Evolutionary conservation across 768 basidiomycete genomes (phyloP).

Genomic region (Gelatoporia subvermispora): DNA sequence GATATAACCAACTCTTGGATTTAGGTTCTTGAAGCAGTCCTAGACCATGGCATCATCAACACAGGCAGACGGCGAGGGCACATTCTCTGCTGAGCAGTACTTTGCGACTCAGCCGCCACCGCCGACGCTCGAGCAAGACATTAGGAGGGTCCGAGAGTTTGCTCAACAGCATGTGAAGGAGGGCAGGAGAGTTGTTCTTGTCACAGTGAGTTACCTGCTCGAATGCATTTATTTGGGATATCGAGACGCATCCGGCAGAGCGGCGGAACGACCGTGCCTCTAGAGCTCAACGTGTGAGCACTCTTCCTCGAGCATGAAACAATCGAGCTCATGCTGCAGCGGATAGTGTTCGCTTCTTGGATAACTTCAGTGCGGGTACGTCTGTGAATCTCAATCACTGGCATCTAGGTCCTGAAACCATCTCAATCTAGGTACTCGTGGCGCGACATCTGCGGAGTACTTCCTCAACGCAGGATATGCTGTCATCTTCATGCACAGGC

Average conservation of each 20-base stretch:
- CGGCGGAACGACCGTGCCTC: conserved; percentile 94
- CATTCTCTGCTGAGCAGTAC: conserved; percentile 86
- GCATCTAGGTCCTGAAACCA: not conserved
- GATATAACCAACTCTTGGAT: no score
- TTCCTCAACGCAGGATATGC: conserved; percentile 93
- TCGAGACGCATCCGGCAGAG: conserved; percentile 50
- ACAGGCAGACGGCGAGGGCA: conserved; percentile 2
- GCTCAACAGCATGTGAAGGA: conserved; percentile 58
- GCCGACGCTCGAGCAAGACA: conserved; percentile 60
- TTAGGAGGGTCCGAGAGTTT: conserved; percentile 62
- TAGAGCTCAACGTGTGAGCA: conserved; percentile 98
- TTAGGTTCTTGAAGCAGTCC: no score
- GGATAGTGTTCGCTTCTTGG: conserved; percentile 91
- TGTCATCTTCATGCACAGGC: conserved; percentile 97
- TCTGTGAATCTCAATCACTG: not conserved
- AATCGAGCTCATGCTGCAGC: conserved; percentile 14
- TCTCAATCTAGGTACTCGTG: conserved; percentile 70
- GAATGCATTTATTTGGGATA: not conserved
- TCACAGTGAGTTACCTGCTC: conserved; percentile 64
- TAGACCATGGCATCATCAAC: no score
- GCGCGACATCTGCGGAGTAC: conserved; percentile 97
- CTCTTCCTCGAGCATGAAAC: conserved; percentile 3
- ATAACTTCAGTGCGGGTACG: conserved; percentile 96
- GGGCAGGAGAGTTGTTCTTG: conserved; percentile 80
- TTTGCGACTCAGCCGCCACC: conserved; percentile 87